Conservation (phyloP, 371 early-diverging fungal species). For the Mucor racemosus region DNA sequence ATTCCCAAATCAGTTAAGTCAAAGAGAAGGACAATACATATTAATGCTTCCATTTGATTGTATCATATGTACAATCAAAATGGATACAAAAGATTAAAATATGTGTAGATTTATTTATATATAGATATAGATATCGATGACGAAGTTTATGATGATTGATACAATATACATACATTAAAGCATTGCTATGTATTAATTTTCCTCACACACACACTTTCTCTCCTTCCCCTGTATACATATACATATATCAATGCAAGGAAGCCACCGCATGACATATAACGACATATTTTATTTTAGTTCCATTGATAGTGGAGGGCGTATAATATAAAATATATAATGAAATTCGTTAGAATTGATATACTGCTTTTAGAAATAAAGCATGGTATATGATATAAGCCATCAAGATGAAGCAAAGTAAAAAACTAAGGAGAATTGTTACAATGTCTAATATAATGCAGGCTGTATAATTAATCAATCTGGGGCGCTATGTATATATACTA, state of each 20-base stretch:
- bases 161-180: not conserved
- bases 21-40: too few relatives aligned
- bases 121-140: not conserved
- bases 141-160: not conserved
- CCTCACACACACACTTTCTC: not conserved
- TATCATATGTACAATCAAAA: too few relatives aligned
- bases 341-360: not conserved
- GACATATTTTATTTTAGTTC: not conserved
- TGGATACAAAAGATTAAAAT: too few relatives aligned
- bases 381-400: not conserved
- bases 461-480: conserved; percentile 18
- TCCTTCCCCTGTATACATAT: not conserved
- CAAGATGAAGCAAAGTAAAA: not conserved
- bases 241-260: conserved; percentile 6
- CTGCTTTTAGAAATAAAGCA: not conserved
- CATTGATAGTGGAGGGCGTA: not conserved
- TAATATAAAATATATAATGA: not conserved
- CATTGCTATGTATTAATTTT: not conserved
- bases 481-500: not conserved
- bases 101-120: too few relatives aligned
- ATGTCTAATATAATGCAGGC: conserved; percentile 1
- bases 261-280: conserved; percentile 18
- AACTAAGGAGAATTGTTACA: not conserved
- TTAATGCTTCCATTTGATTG: too few relatives aligned
- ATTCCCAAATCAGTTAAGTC: too few relatives aligned